Base-by-base conservation (phyloP, 2,329 filamentous ascomycete genomes). In the Trichoderma simmonsii region DNA sequence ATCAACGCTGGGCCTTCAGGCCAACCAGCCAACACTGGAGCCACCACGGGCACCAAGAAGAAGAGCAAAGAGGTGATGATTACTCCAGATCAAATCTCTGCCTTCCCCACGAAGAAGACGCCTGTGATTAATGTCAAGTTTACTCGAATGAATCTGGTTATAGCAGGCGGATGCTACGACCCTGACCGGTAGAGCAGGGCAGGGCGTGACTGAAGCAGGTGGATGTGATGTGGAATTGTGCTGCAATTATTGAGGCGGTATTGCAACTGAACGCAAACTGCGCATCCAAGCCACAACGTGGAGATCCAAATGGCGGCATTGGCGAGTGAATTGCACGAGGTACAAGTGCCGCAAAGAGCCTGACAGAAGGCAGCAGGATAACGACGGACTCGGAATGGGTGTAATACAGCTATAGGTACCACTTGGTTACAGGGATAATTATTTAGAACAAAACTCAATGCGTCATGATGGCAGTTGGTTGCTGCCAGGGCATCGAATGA, bases 91-190 rank as follows among this genome's bases (percentile, higher is more conserved):
- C 96, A 98, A 82, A 97, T 99, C 82, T 94, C 90, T 75, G 95
- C 93, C 1, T 98, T 98, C 79, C 91, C 94, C 0, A 98, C 96
- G 4, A 99, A 99, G 88, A 97, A 97, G 83, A 95, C 92, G 18
- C 95, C 95, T 0, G 93, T 98, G 12, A 93, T 97, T 82, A 96
- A 95, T 82, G 95, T 97, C 69, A 90, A 92, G 78, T 98, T 98
- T 78, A 98, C 96, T 4, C 87, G 94, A 73, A 98, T 97, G 93
- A 99, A 99, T 80, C 82, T 98, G 75, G 92, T 98, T 14, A 86
- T 98, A 73, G 94, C 94, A 26, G 94, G 93, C 61, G 94, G 95
- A 28, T 91, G 88, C 77, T 91, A 89, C 76, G 86, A 89, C 67
- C 85, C 87, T 48, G 85, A 87, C 75, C 81, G 82, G 72, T 85